Percentiles rank a stretch among this genome's conserved stretches.
Conservation (phyloP, 106 monocot species). For the Alisma plantagoaquatica region DNA sequence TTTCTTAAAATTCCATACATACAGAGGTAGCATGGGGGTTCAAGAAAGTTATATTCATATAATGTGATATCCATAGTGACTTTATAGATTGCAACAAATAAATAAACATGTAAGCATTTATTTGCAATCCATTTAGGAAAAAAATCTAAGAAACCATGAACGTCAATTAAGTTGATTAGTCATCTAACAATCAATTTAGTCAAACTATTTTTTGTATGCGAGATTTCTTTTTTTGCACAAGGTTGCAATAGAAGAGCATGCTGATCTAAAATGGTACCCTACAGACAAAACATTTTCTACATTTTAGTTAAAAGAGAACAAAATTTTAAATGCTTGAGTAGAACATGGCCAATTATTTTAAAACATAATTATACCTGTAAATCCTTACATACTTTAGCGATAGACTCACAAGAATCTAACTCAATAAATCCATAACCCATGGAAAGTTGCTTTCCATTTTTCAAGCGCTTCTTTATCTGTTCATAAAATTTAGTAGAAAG, state of each 20-base stretch:
- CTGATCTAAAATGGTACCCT: slow-evolving; percentile 93
- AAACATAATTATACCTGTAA: slow-evolving; percentile 43
- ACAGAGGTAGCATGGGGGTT: too few relatives aligned
- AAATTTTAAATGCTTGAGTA: background rate
- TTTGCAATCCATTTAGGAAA: too few relatives aligned
- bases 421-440: slow-evolving; percentile 98
- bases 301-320: background rate
- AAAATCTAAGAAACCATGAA: too few relatives aligned
- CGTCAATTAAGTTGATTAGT: too few relatives aligned
- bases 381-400: slow-evolving; percentile 56
- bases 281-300: background rate
- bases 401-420: slow-evolving; percentile 83
- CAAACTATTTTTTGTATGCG: slow-evolving; percentile 39
- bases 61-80: too few relatives aligned
- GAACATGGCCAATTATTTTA: background rate
- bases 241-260: slow-evolving; percentile 96
- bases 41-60: too few relatives aligned
- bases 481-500: background rate
- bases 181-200: slow-evolving; percentile 78
- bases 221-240: slow-evolving; percentile 56
- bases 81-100: too few relatives aligned
- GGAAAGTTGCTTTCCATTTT: slow-evolving; percentile 89
- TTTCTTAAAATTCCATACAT: too few relatives aligned
- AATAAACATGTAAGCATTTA: too few relatives aligned
- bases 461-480: slow-evolving; percentile 83